phyloP scores from a whole-genome alignment of 768 basidiomycete genomes.

The Phylloporus arenicola region DNA sequence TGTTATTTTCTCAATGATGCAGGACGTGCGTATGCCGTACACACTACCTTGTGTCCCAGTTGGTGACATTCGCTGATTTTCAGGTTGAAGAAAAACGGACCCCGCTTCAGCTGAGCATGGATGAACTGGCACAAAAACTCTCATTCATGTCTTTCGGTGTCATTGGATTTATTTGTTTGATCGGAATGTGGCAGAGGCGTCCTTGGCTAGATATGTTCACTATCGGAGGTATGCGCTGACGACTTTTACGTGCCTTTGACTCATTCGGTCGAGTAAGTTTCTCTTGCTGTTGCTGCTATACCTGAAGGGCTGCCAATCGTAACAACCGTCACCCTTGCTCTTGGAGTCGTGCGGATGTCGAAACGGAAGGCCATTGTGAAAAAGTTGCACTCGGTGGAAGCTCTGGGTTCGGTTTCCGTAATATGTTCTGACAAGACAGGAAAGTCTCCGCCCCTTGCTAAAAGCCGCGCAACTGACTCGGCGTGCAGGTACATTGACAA shows the following conservation, averaged over 20 bases:
- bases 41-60: not conserved
- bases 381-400: constrained; percentile 92
- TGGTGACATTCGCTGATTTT: not conserved
- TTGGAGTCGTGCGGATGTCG: constrained; percentile 92
- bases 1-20: constrained; percentile 97
- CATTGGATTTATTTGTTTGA: constrained; percentile 88
- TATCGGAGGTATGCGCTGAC: constrained; percentile 71
- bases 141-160: constrained; percentile 89
- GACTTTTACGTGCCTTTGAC: not conserved
- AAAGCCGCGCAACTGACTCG: not conserved
- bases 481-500: constrained; percentile 74
- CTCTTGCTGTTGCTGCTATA: constrained; percentile 96
- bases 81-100: constrained; percentile 85
- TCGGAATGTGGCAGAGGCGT: constrained; percentile 80
- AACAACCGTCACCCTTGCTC: constrained; percentile 92
- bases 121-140: constrained; percentile 89
- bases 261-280: constrained; percentile 51
- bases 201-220: constrained; percentile 99
- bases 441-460: constrained; percentile 22
- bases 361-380: constrained; percentile 96
- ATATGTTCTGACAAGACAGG: constrained; percentile 98
- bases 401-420: constrained; percentile 91
- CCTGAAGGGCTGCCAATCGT: constrained; percentile 96
- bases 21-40: constrained; percentile 56
- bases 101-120: constrained; percentile 90